Base-by-base conservation (phyloP, 163 green algal species). In the Trebouxiophyceae sp. region DNA sequence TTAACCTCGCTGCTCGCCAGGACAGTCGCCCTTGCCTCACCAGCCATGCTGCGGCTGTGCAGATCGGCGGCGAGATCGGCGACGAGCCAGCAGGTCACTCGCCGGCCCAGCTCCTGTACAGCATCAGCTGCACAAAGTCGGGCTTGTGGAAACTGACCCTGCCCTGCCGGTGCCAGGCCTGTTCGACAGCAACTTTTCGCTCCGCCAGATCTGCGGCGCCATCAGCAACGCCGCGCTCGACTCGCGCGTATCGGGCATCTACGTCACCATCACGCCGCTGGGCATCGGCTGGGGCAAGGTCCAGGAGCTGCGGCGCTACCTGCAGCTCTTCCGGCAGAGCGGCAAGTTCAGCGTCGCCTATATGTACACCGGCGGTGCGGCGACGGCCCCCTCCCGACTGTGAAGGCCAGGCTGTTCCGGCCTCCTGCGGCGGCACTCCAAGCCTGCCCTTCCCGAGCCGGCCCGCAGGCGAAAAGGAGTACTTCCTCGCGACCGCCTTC, bases 151-250 rank as follows among this genome's bases (percentile, higher is more conserved):
- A n/a, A n/a, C n/a, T n/a, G n/a, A n/a, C n/a, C n/a, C n/a, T n/a
- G n/a, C n/a, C n/a, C n/a, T n/a, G n/a, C n/a, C n/a, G 57, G 26
- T 54, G 7, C 5, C 47, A 30, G 70, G 65, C 26, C 30, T 60
- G 12, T 86, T 70, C 39, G 16, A 20, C 54, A 63, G 71, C 45
- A 45, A 57, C 6, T 61, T 84, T 44, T 62, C 47, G 31, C 74
- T 75, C 22, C 56, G 57, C 6, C 68, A 75, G 68, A 56, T 75
- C 27, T 57, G 33, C 12, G 30, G 5, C 8, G 29, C 56, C 33
- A 78, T 97, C 58, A 69, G 71, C n/a, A 97, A 97, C 72, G 91
- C 91, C 3, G 89, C 91, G 0, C 68, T 84, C 19, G 91, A 97
- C 72, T 88, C 90, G 0, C 80, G 91, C 20, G 64, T 96, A 8